A percentile compares a stretch with the other conserved stretches of the same genome.
These are phyloP conservation scores for Termitomyces sp. DNA, from an alignment of 768 basidiomycete species.

Conservation along the genomic window DNA sequence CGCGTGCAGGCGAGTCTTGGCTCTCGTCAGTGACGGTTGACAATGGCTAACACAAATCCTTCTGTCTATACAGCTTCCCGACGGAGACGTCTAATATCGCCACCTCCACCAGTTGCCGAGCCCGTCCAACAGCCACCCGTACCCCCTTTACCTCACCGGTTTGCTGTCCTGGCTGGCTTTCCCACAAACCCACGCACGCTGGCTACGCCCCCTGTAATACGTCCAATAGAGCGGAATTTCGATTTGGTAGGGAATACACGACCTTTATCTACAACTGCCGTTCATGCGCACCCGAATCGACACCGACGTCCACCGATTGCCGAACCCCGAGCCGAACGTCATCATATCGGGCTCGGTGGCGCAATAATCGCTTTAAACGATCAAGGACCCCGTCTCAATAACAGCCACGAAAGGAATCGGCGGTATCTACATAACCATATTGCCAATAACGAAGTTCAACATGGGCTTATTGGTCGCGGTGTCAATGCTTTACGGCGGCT, in stretches of 20 bases:
- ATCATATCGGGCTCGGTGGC: slow-evolving; percentile 60
- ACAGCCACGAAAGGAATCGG: slow-evolving; percentile 10
- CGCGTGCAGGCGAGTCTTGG: slow-evolving; percentile 12
- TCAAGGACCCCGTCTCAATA: slow-evolving; percentile 15
- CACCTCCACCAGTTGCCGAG: slow-evolving; percentile 34
- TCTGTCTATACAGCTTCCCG: slow-evolving; percentile 1
- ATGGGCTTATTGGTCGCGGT: slow-evolving; percentile 14
- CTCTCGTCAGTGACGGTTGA: not conserved
- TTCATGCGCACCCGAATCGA: slow-evolving; percentile 16
- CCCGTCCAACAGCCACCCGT: slow-evolving; percentile 46
- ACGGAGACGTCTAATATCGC: slow-evolving; percentile 28
- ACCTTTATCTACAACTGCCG: slow-evolving; percentile 12
- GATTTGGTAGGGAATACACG: slow-evolving; percentile 36
- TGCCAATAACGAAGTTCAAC: not conserved
- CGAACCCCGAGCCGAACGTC: slow-evolving; percentile 32
- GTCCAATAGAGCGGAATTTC: slow-evolving; percentile 45
- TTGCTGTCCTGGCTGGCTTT: slow-evolving; percentile 28
- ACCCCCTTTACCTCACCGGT: slow-evolving; percentile 40
- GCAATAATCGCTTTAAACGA: slow-evolving; percentile 42
- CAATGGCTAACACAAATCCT: slow-evolving; percentile 1
- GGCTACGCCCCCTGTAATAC: slow-evolving; percentile 36
- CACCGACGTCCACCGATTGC: slow-evolving; percentile 18
- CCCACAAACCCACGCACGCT: slow-evolving; percentile 30
- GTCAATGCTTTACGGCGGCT: slow-evolving; percentile 9
- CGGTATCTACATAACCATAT: slow-evolving; percentile 11